Percentiles rank a stretch among this genome's conserved stretches.
These are phyloP conservation scores for Candida vartiovaarae DNA, from an alignment of 805 yeast species.

Conservation along the genomic window DNA sequence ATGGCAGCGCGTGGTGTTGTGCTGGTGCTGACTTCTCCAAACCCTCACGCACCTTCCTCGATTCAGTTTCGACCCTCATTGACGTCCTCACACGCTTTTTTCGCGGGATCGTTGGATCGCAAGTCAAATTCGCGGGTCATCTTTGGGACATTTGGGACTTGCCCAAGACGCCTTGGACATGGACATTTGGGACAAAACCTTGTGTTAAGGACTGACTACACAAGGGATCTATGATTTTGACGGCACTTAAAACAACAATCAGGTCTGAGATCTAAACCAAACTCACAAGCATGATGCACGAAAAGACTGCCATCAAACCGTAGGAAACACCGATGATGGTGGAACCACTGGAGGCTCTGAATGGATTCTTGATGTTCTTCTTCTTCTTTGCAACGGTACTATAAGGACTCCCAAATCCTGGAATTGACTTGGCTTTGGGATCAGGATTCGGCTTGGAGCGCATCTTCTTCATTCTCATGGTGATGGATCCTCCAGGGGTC, in stretches of 20 bases:
- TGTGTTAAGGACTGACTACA: too few relatives aligned
- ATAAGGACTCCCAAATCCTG: neutral
- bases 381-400: neutral
- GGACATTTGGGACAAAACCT: too few relatives aligned
- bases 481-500: neutral
- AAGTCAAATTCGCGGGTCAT: too few relatives aligned
- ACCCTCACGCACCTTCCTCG: too few relatives aligned
- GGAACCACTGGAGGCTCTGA: neutral
- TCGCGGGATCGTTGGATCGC: too few relatives aligned
- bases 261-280: neutral
- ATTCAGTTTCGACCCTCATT: too few relatives aligned
- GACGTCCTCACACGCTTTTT: too few relatives aligned
- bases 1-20: neutral
- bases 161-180: too few relatives aligned
- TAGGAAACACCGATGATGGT: neutral
- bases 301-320: neutral
- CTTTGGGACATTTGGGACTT: too few relatives aligned
- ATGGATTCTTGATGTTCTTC: constrained; percentile 1
- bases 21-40: too few relatives aligned
- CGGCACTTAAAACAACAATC: too few relatives aligned
- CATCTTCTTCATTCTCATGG: neutral
- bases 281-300: neutral
- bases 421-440: neutral
- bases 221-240: too few relatives aligned
- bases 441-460: neutral